These are phyloP conservation scores for Corylus heterophylla DNA, from an alignment of 306 rosid genomes.

Conservation along the genomic window DNA sequence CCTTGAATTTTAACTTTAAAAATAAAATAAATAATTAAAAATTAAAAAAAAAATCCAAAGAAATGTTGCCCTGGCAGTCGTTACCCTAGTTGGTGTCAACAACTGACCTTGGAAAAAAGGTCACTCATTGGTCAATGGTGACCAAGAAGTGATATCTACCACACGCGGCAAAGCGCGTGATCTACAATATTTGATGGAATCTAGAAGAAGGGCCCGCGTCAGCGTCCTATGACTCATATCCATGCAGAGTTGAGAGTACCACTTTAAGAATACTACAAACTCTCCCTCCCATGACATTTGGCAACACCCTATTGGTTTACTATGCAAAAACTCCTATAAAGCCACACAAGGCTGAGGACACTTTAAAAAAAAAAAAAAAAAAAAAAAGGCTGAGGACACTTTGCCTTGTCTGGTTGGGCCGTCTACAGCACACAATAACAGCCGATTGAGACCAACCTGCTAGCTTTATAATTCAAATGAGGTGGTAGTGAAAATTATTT, in stretches of 20 bases:
- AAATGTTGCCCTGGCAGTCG: no score
- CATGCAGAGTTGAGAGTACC: background rate
- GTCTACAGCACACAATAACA: background rate
- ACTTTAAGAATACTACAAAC: background rate
- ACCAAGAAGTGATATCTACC: slow-evolving; percentile 2
- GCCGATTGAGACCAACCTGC: background rate
- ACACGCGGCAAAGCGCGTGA: slow-evolving; percentile 32
- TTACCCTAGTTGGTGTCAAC: background rate
- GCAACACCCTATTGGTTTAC: background rate
- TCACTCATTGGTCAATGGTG: slow-evolving; percentile 25
- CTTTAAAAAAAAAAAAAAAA: no score
- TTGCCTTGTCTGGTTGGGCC: background rate
- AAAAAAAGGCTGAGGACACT: background rate
- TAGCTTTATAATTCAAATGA: background rate
- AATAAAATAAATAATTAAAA: no score
- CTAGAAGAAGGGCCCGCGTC: background rate
- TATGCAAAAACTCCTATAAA: no score
- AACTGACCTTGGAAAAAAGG: background rate
- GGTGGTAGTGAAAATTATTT: no score
- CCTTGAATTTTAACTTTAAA: no score
- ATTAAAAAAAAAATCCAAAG: no score
- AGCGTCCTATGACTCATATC: background rate
- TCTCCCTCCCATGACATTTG: slow-evolving; percentile 17
- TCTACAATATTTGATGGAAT: slow-evolving; percentile 2
- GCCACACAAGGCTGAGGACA: background rate